These are phyloP conservation scores for Ogataea thermomethanolica DNA, from an alignment of 805 yeast species.

Conservation along the genomic window DNA sequence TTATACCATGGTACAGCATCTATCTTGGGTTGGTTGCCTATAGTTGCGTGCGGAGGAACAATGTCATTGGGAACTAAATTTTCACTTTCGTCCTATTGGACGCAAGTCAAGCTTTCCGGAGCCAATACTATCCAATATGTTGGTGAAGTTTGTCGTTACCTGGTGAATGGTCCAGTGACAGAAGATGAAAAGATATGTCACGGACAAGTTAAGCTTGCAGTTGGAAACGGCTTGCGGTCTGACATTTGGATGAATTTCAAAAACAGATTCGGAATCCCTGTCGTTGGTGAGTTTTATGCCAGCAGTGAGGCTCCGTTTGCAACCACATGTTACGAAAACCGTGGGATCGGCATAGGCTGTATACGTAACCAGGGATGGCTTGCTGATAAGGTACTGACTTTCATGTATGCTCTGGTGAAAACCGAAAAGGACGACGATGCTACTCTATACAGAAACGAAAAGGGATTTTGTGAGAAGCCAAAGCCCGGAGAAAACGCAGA, in stretches of 20 bases:
- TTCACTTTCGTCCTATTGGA: conserved; percentile 84
- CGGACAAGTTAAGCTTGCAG: conserved; percentile 57
- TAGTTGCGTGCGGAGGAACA: conserved; percentile 58
- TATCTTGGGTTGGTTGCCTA: conserved; percentile 74
- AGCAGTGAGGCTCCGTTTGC: conserved; percentile 93
- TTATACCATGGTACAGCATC: conserved; percentile 94
- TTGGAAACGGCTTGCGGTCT: conserved; percentile 86
- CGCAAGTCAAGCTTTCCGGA: conserved; percentile 65
- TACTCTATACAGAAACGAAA: conserved; percentile 60
- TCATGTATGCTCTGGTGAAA: conserved; percentile 58
- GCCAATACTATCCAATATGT: conserved; percentile 90
- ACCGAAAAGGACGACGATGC: conserved; percentile 81
- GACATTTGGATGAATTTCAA: conserved; percentile 88
- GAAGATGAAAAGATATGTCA: conserved; percentile 23
- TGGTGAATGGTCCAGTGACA: conserved; percentile 51
- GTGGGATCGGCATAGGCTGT: conserved; percentile 72
- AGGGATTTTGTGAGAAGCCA: conserved; percentile 60
- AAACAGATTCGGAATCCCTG: conserved; percentile 66
- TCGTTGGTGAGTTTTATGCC: conserved; percentile 88
- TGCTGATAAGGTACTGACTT: conserved; percentile 52
- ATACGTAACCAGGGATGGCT: conserved; percentile 79
- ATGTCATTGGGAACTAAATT: conserved; percentile 78
- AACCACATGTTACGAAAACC: conserved; percentile 67
- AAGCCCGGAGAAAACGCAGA: conserved; percentile 75
- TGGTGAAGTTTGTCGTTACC: conserved; percentile 90